Conservation (phyloP, 2,329 filamentous ascomycete species). For the Dendryphion nanum region DNA sequence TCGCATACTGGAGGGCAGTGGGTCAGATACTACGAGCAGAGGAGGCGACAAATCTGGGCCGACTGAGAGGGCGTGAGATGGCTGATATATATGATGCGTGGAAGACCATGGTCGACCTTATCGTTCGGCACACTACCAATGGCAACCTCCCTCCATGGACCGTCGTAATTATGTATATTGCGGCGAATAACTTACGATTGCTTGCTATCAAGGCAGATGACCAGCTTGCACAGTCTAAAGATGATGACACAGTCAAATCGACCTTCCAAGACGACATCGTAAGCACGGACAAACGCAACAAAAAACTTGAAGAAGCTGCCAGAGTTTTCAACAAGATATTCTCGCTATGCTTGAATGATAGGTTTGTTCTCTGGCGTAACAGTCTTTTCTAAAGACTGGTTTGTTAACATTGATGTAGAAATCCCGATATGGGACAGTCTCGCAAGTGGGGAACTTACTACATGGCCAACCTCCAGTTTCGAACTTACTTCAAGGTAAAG, state of each 20-base stretch:
- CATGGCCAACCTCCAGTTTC: conserved; percentile 92
- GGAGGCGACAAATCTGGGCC: conserved; percentile 49
- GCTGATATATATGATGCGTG: conserved; percentile 81
- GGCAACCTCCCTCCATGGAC: conserved; percentile 84
- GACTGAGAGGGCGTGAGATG: conserved; percentile 60
- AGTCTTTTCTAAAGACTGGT: not conserved
- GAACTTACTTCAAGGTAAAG: conserved; percentile 90
- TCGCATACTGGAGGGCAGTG: conserved; percentile 78
- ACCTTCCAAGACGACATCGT: conserved; percentile 80
- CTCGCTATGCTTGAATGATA: conserved; percentile 82
- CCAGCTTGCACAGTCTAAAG: conserved; percentile 55
- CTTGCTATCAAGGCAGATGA: conserved; percentile 92
- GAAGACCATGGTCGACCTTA: conserved; percentile 75
- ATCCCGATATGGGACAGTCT: conserved; percentile 73
- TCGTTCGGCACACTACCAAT: conserved; percentile 79
- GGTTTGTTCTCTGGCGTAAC: conserved; percentile 53
- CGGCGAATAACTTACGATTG: conserved; percentile 79
- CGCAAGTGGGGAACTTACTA: conserved; percentile 98
- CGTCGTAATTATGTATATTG: conserved; percentile 83
- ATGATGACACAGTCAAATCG: conserved; percentile 44
- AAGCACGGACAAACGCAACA: conserved; percentile 61
- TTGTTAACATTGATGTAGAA: conserved; percentile 53
- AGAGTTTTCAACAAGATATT: conserved; percentile 91
- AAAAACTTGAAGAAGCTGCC: conserved; percentile 86
- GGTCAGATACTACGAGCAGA: conserved; percentile 69